These are phyloP conservation scores for Bremia lactucae DNA, from an alignment of 352 stramenopile species.

Conservation along the genomic window DNA sequence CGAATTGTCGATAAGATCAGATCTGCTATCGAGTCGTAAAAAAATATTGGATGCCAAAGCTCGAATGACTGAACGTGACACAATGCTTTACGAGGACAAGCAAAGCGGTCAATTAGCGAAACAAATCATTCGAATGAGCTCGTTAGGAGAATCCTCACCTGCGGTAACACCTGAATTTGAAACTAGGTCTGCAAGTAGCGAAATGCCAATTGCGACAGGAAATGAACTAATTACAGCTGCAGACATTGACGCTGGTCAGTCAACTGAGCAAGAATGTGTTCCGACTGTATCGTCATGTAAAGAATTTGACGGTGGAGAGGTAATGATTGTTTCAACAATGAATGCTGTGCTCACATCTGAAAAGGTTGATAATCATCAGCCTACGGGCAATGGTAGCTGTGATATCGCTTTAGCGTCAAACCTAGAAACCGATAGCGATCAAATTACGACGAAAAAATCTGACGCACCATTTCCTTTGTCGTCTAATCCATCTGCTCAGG, in stretches of 20 bases:
- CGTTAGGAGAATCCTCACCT: no score
- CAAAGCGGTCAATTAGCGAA: no score
- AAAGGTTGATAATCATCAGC: conserved; percentile 1
- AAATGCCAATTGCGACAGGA: background rate
- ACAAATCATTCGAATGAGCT: no score
- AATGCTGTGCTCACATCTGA: no score
- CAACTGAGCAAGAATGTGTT: background rate
- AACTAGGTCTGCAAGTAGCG: background rate
- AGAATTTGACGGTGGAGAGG: conserved; percentile 1
- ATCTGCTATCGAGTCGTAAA: conserved; percentile 7
- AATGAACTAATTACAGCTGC: background rate
- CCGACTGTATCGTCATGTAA: background rate
- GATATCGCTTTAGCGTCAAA: background rate
- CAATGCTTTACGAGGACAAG: background rate
- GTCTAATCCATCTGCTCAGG: no score
- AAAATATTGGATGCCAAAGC: background rate
- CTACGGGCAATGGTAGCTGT: background rate
- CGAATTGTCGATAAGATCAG: conserved; percentile 8
- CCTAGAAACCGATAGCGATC: background rate
- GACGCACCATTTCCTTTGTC: background rate
- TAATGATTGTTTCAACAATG: background rate
- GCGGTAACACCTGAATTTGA: background rate
- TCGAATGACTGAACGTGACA: background rate
- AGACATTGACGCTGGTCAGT: conserved; percentile 2
- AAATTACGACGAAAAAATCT: background rate